Evolutionary conservation across 2,329 filamentous ascomycete genomes (phyloP).

Genomic region (Pyrenophora tritici-repentis): DNA sequence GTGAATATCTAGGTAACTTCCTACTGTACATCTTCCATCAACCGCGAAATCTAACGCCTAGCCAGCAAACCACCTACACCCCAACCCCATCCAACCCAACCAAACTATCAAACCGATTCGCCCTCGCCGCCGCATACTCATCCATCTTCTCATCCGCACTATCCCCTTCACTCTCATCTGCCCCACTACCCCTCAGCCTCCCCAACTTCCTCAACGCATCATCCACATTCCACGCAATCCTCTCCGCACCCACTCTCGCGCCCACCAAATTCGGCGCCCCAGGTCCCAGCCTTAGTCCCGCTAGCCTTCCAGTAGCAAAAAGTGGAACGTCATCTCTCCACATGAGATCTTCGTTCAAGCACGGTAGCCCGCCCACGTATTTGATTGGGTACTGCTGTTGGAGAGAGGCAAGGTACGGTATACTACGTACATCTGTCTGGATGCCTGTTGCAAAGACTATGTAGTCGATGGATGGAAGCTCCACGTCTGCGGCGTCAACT

Average conservation of each 20-base stretch:
- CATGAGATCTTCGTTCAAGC: conserved; percentile 75
- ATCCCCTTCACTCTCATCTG: conserved; percentile 5
- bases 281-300: conserved; percentile 70
- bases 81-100: conserved; percentile 9
- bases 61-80: no score
- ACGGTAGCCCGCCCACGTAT: conserved; percentile 69
- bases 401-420: conserved; percentile 67
- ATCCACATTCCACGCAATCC: conserved; percentile 72
- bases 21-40: no score
- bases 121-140: conserved; percentile 48
- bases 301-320: conserved; percentile 72
- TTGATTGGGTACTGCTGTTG: conserved; percentile 64
- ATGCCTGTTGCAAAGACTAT: conserved; percentile 79
- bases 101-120: conserved; percentile 50
- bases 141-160: conserved; percentile 29
- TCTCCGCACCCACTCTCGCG: conserved; percentile 72
- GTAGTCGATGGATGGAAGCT: conserved; percentile 63
- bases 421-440: conserved; percentile 63
- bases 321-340: conserved; percentile 75
- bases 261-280: conserved; percentile 76
- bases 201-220: conserved; percentile 54
- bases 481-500: conserved; percentile 51
- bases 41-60: no score
- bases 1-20: no score
- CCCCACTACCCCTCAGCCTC: neutral